Evolutionary conservation across 768 basidiomycete species (phyloP), one percentile per base, ranked within the genome.

Genomic region (Jaapia argillacea): DNA sequence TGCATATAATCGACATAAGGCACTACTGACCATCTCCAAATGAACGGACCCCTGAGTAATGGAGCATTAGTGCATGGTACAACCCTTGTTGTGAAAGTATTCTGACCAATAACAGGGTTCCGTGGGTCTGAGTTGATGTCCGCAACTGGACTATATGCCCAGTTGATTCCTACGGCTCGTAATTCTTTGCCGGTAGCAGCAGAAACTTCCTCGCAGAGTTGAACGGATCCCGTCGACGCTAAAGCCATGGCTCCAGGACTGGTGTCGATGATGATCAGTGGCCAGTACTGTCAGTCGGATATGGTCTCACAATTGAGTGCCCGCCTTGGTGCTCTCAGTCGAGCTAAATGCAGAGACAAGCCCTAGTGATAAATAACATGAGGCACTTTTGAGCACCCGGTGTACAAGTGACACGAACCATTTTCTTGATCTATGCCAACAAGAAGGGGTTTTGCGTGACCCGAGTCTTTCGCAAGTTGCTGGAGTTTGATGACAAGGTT

Each of bases 191-290:
- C 81, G 3, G 71, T 71, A 0, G 73, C 78, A 18, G 67, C 54
- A 5, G 79, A 65, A 12, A 71, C 58, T 16, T 67, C 57, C 24
- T 72, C 67, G 2, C 75, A 61, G 0, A 74, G 62, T 3, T 60
- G 56, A 4, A 67, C 58, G 1, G 71, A 71, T 2, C 62, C 61
- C 0, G 75, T 71, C 3, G 80, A 77, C 2, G 77, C 77, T 2
- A 81, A 63, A 0, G 80, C 77, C 83, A 84, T 85, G 4, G 83
- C 81, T 0, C 81, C 83, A 13, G 83, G 83, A 45, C 83, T 84
- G 41, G 7, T 5, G 21, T 38, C 23, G 21, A 16, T 25, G 10
- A 28, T n/a, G 14, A 24, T 27, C 22, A 22, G 14, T 44, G 18
- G n/a, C 16, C 5, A 43, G 7, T n/a, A 18, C 20, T 26, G 33